Base-by-base conservation (phyloP, 768 basidiomycete genomes). In the Suillus subluteus region DNA sequence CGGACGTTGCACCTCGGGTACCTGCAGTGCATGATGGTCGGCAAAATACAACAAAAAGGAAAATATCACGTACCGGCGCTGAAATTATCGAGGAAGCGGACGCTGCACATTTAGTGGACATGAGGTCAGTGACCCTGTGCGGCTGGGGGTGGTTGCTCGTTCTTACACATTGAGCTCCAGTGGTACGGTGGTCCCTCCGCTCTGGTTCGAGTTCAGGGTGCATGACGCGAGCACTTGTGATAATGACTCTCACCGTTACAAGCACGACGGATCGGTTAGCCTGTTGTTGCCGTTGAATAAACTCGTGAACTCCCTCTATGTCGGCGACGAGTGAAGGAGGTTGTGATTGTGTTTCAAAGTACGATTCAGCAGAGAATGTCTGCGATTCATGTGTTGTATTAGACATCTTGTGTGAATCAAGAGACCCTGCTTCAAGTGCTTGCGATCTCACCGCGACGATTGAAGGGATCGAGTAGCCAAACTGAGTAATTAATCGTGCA, bases 151-250 rank as follows among this genome's bases (percentile, higher is more conserved):
- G 41, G 59, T 44, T 61, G 37, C 59, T 43, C 59, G 6, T 63
- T 83, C 96, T 89, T 85, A 98, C 98, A 98, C 96, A 75, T 99
- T 99, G 83, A 96, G 92, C 83, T 99, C 98, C 66, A 99, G 81
- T 3, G 97, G 97, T 8, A 99, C 97, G 2, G 96, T 99, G 21
- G 98, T 99, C 67, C 98, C 97, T 64, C 97, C 98, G 76, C 96
- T 98, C 98, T 99, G 62, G 50, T 62, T 67, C 1, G 59, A 72
- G 70, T 67, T 73, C 44, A 66, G 62, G 26, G 43, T 65, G 54
- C 38, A 62, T 38, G 41, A 64, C 16, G 26, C 11, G 26, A 61
- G 26, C 16, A 30, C 6, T 30, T 66, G 62, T 13, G 64, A 58
- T 58, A 43, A 58, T 26, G 12, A 79, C 92, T 1, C 59, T 79